Base-by-base conservation (phyloP, 2,329 filamentous ascomycete genomes). In the Fusarium nelsonii region DNA sequence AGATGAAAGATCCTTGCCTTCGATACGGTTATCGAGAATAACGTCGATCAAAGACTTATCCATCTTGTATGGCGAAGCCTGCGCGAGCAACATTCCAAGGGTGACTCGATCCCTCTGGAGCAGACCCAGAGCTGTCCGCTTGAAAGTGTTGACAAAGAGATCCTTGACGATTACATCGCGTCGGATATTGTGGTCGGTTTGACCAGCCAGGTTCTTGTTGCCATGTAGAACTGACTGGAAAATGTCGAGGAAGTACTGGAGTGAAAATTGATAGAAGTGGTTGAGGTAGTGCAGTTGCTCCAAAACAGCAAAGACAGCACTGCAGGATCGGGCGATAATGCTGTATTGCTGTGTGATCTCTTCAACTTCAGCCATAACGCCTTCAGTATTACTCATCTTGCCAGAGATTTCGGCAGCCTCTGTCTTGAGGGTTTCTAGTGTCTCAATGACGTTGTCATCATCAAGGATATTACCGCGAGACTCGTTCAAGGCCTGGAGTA, bases 211-310 rank as follows among this genome's bases (percentile, higher is more conserved):
- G 63, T 89, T 89, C 75, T 91, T 90, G 79, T 97, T 97, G 61
- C 89, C 87, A 72, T 91, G 91, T 39, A 99, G 86, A 9, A 99
- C 96, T 8, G 91, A 89, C 77, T 97, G 92, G 87, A 99, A 99
- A 73, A 99, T 99, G 78, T 97, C 92, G 57, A 97, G 88, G 82
- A 99, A 99, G 82, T 97, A 99, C 80, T 97, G 94, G 63, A 99
- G 86, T 37, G 96, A 99, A 85, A 99, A 99, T 78, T 98, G 97
- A 81, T 99, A 99, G 82, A 98, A 98, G 84, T 98, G 96, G 79
- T 99, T 97, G 78, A 99, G 90, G 77, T 97, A 97, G 80, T 98
- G 95, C 60, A 99, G 88, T 79, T 99, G 95, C 82, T 99, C 97
- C 65, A 99, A 85, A 15, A 99, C 92, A 33, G 97, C 94, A 78